Base-by-base conservation (phyloP, 768 basidiomycete species). In the Lactifluus pinguis region DNA sequence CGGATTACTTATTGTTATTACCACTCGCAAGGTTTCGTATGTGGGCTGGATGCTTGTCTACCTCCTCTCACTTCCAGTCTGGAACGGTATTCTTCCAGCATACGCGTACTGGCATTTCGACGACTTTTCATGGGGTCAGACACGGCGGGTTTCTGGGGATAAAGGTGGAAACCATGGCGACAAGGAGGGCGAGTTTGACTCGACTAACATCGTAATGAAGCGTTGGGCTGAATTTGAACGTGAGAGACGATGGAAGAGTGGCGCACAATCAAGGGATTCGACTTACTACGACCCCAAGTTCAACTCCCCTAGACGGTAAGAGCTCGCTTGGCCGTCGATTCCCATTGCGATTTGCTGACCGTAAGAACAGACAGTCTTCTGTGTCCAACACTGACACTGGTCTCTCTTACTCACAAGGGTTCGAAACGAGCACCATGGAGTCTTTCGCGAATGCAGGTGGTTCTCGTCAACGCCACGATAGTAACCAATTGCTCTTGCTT, bases 41-140 rank as follows among this genome's bases (percentile, higher is more conserved):
- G 78, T 98, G 45, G 92, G 95, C 6, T 99, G 97, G 97, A 97
- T 97, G 94, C 61, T 95, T 61, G 77, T 97, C 49, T 98, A 99
- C 70, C 83, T 99, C 13, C 42, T 93, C 57, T 95, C 94, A 8
- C 78, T 98, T 32, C 95, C 95, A 3, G 83, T 98, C 52, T 99
- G 97, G 97, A 98, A 98, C 76, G 92, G 94, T 68, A 77, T 97
- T 60, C 80, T 98, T 2, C 95, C 95, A 1, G 86, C 90, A 3
- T 99, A 99, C 73, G 83, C 95, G n/a, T 98, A 89, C 76, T 95
- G 95, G 91, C 94, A 98, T 74, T 95, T 99, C 73, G 97, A 98
- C 70, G 97, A 98, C 79, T 98, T 92, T 76, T 92, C 89, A 25
- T 94, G 93, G 92, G 97, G 97, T 75, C 87, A 94, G 75, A 98